These are phyloP conservation scores for Metschnikowia proteae DNA, from an alignment of 805 yeast species.

Conservation along the genomic window DNA sequence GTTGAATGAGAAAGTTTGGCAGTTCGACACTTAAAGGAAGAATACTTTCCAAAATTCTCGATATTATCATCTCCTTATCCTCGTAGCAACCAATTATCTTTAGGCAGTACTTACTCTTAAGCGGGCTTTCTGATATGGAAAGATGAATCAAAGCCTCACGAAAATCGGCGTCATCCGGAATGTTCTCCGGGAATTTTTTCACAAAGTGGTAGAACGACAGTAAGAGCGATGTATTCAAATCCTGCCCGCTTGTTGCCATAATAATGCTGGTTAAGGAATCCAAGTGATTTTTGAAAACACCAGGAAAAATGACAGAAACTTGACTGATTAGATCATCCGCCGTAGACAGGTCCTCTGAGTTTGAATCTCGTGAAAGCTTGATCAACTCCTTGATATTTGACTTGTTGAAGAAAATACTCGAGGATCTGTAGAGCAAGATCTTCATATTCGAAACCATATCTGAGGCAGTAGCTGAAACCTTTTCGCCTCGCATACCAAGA, in stretches of 20 bases:
- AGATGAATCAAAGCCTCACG: slow-evolving; percentile 43
- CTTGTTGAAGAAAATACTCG: slow-evolving; percentile 60
- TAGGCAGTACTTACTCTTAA: slow-evolving; percentile 62
- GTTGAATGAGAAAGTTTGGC: slow-evolving; percentile 47
- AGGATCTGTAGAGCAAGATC: slow-evolving; percentile 56
- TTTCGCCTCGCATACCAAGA: slow-evolving; percentile 30
- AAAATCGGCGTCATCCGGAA: slow-evolving; percentile 45
- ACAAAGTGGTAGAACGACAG: slow-evolving; percentile 60
- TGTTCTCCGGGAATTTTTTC: slow-evolving; percentile 45
- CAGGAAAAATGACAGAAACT: slow-evolving; percentile 59
- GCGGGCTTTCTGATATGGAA: slow-evolving; percentile 50
- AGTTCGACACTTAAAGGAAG: slow-evolving; percentile 48
- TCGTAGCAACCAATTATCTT: slow-evolving; percentile 51
- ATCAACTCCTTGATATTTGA: slow-evolving; percentile 57
- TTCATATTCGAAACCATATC: slow-evolving; percentile 53
- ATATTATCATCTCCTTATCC: slow-evolving; percentile 37
- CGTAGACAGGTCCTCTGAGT: slow-evolving; percentile 24
- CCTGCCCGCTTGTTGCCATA: slow-evolving; percentile 16
- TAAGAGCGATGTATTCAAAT: slow-evolving; percentile 24
- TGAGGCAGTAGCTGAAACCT: slow-evolving; percentile 35
- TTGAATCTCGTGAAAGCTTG: slow-evolving; percentile 38
- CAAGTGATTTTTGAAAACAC: slow-evolving; percentile 59
- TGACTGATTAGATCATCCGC: slow-evolving; percentile 56
- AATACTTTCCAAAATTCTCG: slow-evolving; percentile 36
- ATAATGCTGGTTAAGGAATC: slow-evolving; percentile 44